These are phyloP conservation scores for Starmerella lactis-condensi DNA, from an alignment of 805 yeast species.

Conservation along the genomic window DNA sequence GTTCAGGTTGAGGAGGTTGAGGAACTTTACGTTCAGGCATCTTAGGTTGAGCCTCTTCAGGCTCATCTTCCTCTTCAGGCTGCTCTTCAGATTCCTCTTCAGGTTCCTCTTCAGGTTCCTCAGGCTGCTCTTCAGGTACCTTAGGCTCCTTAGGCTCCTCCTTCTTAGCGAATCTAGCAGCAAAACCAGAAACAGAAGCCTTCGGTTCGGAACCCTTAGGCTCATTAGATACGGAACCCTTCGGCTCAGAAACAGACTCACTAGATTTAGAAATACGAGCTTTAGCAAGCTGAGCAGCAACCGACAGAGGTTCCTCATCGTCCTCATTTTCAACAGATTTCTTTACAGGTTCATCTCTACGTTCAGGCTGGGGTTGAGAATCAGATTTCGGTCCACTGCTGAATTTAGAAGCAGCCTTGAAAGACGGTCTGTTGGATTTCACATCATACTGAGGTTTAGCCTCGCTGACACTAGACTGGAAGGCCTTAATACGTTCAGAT, in stretches of 20 bases:
- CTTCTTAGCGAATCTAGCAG: slow-evolving; percentile 12
- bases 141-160: background rate
- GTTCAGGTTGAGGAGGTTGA: background rate
- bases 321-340: slow-evolving; percentile 1
- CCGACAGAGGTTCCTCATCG: slow-evolving; percentile 9
- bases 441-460: slow-evolving; percentile 16
- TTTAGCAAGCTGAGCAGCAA: slow-evolving; percentile 13
- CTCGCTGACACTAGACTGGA: slow-evolving; percentile 14
- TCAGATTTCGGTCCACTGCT: background rate
- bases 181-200: slow-evolving; percentile 9
- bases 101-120: slow-evolving; percentile 1
- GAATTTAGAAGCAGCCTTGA: background rate
- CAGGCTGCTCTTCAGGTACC: background rate
- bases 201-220: slow-evolving; percentile 5
- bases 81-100: background rate
- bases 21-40: background rate
- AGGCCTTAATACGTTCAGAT: slow-evolving; percentile 19
- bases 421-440: background rate
- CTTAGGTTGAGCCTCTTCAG: slow-evolving; percentile 6
- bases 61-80: slow-evolving; percentile 7
- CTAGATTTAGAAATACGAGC: slow-evolving; percentile 6
- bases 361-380: background rate
- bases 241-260: slow-evolving; percentile 8
- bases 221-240: background rate
- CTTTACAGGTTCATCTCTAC: background rate